phyloP scores from a whole-genome alignment of 805 yeast species.

The Kuraishia cidri region DNA sequence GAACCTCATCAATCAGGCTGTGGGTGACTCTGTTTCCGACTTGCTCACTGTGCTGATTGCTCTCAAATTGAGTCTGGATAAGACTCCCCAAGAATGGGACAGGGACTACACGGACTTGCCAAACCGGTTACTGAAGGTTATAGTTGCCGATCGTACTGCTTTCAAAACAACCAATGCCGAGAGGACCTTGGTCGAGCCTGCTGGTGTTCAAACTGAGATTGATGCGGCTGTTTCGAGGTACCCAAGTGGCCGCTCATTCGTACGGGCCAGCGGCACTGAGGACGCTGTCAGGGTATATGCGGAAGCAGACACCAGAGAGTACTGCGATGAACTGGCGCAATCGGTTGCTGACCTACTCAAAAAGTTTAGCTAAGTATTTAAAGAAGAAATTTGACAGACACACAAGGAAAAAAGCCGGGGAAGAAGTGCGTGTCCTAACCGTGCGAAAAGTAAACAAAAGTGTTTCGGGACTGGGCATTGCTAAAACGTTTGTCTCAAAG shows the following conservation, averaged over 20 bases:
- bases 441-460: too few species aligned
- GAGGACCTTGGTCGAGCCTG: constrained; percentile 67
- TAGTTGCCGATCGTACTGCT: constrained; percentile 70
- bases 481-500: too few species aligned
- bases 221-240: constrained; percentile 53
- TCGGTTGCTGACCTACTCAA: constrained; percentile 28
- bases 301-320: constrained; percentile 56
- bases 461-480: too few species aligned
- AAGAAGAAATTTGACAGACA: too few species aligned
- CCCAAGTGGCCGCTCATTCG: constrained; percentile 73
- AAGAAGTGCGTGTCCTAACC: too few species aligned
- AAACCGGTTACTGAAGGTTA: constrained; percentile 70
- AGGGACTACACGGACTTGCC: constrained; percentile 76
- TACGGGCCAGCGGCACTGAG: constrained; percentile 96
- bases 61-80: constrained; percentile 28
- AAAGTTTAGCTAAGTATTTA: constrained; percentile 3
- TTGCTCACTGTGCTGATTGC: constrained; percentile 69
- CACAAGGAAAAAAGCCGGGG: too few species aligned
- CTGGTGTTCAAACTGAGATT: constrained; percentile 66
- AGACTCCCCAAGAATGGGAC: constrained; percentile 65
- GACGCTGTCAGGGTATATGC: constrained; percentile 95
- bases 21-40: constrained; percentile 98
- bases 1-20: constrained; percentile 85
- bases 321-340: constrained; percentile 36
- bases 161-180: constrained; percentile 91